Conservation (phyloP, 352 stramenopile species). For the Phytophthora vignae region DNA sequence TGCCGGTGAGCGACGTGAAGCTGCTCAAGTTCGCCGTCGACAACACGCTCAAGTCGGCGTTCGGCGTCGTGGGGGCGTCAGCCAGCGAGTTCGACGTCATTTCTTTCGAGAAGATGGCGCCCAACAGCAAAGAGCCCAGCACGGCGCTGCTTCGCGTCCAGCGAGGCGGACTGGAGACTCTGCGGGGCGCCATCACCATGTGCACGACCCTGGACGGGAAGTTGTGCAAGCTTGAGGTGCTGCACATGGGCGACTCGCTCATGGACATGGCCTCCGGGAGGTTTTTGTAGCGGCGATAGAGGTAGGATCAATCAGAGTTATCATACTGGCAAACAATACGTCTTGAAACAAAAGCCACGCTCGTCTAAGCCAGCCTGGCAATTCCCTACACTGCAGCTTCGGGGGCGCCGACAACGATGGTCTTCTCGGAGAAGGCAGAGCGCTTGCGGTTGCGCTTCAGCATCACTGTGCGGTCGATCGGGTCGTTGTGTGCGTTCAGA, state of each 20-base stretch:
- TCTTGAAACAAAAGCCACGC: conserved; percentile 14
- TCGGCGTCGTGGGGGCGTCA: conserved; percentile 69
- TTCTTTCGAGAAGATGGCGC: conserved; percentile 39
- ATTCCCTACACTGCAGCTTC: conserved; percentile 83
- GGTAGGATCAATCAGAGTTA: neutral
- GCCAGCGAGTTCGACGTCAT: conserved; percentile 78
- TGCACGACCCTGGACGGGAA: conserved; percentile 74
- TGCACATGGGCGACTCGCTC: conserved; percentile 67
- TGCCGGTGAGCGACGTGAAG: conserved; percentile 58
- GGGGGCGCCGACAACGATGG: conserved; percentile 87
- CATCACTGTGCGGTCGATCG: conserved; percentile 75
- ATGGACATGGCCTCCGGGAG: conserved; percentile 73
- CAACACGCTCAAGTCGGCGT: conserved; percentile 74
- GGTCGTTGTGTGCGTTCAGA: conserved; percentile 65
- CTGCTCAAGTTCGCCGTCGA: conserved; percentile 77
- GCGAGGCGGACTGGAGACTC: conserved; percentile 59
- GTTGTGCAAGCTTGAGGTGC: conserved; percentile 67
- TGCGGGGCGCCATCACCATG: conserved; percentile 79
- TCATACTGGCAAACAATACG: conserved; percentile 23
- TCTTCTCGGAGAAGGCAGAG: conserved; percentile 78
- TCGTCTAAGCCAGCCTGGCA: conserved; percentile 11
- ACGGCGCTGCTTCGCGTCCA: conserved; percentile 72
- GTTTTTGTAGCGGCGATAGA: conserved; percentile 52
- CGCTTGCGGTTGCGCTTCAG: conserved; percentile 85
- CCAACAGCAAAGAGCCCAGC: conserved; percentile 47